These are phyloP conservation scores for Kokia cookei DNA, from an alignment of 441 rosid genomes.

Conservation along the genomic window DNA sequence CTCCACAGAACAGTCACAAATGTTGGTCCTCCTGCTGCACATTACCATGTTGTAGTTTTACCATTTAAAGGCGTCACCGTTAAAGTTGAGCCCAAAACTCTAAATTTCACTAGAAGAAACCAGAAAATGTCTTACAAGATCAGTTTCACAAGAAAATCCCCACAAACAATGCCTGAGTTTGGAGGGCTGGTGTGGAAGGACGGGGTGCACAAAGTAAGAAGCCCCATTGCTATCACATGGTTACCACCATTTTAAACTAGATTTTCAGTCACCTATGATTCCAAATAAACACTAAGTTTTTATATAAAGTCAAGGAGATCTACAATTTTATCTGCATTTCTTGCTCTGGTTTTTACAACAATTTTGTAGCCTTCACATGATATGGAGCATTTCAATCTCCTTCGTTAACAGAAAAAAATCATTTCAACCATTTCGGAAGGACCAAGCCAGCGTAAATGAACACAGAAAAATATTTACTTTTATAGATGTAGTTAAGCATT, in stretches of 20 bases:
- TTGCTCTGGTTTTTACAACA: background rate
- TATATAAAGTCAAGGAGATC: conserved; percentile 12
- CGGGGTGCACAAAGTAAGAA: conserved; percentile 69
- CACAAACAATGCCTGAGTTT: conserved; percentile 60
- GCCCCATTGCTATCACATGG: conserved; percentile 73
- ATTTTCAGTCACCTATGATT: conserved; percentile 12
- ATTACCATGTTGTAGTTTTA: conserved; percentile 55
- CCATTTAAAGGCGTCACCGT: conserved; percentile 61
- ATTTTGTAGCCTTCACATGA: background rate
- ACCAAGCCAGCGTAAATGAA: too few relatives aligned
- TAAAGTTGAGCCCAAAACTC: conserved; percentile 46
- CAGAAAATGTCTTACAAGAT: conserved; percentile 72
- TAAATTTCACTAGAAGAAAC: conserved; percentile 58
- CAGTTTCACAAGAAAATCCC: conserved; percentile 41
- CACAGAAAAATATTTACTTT: too few relatives aligned
- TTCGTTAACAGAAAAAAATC: too few relatives aligned
- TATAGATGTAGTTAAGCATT: too few relatives aligned
- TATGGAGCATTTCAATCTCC: background rate
- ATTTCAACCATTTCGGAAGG: too few relatives aligned
- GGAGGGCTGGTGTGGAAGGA: conserved; percentile 86
- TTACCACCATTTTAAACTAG: conserved; percentile 37
- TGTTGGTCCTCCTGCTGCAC: conserved; percentile 67
- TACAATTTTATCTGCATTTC: conserved; percentile 2
- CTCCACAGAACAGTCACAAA: conserved; percentile 70
- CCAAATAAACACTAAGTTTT: conserved; percentile 23